phyloP scores from a whole-genome alignment of 495 filamentous ascomycete species.

The Hypomontagnella monticulosa region DNA sequence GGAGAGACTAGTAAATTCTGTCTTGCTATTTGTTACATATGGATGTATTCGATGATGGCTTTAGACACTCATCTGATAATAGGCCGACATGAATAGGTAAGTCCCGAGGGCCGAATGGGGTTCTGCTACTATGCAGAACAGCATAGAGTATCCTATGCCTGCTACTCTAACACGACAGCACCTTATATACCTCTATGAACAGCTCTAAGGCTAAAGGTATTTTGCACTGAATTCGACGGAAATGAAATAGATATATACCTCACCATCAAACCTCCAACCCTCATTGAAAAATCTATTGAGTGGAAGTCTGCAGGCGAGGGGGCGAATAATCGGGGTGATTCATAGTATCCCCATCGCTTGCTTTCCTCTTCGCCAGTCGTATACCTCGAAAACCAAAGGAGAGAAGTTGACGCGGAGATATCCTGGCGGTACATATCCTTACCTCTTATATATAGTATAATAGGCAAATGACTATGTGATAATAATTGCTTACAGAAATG shows the following conservation, averaged over 20 bases:
- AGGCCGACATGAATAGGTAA: too few species aligned
- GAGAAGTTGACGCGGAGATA: conserved; percentile 79
- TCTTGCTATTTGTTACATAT: too few species aligned
- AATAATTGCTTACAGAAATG: conserved; percentile 8
- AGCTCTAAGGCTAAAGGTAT: too few species aligned
- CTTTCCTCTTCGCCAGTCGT: conserved; percentile 77
- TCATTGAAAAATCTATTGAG: conserved; percentile 62
- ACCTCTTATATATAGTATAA: not conserved
- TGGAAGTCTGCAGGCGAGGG: conserved; percentile 77
- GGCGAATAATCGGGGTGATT: conserved; percentile 46
- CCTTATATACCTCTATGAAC: too few species aligned
- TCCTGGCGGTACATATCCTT: conserved; percentile 60
- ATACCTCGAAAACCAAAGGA: conserved; percentile 77
- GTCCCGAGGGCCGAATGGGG: too few species aligned
- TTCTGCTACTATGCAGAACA: too few species aligned
- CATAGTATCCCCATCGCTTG: conserved; percentile 46
- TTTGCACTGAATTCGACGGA: too few species aligned
- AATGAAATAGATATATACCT: conserved; percentile 62
- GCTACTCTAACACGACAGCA: too few species aligned
- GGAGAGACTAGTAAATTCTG: too few species aligned
- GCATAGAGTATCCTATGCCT: too few species aligned
- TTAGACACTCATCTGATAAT: too few species aligned
- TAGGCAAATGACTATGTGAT: not conserved
- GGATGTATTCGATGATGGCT: too few species aligned
- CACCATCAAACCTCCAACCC: conserved; percentile 75